phyloP scores from a whole-genome alignment of 345 rosid genomes.

The Murraya koenigii region DNA sequence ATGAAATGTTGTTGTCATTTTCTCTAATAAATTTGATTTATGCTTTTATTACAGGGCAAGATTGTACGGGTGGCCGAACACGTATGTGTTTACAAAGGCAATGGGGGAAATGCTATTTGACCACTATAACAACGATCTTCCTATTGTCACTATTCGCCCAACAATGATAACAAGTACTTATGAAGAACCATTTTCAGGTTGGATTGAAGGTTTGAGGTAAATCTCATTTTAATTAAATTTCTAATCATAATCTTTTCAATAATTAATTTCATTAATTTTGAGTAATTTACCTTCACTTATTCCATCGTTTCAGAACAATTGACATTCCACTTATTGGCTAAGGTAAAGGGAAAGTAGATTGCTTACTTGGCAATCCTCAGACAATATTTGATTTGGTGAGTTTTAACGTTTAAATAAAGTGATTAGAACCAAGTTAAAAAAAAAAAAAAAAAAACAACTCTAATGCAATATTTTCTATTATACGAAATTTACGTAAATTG shows the following conservation, averaged over 20 bases:
- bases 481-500: too few species aligned
- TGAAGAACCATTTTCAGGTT: constrained; percentile 75
- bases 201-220: constrained; percentile 79
- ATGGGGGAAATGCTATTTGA: constrained; percentile 81
- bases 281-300: too few species aligned
- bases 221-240: not conserved
- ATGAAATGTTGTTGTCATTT: too few species aligned
- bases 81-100: constrained; percentile 72
- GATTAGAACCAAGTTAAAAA: not conserved
- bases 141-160: constrained; percentile 60
- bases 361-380: constrained; percentile 34
- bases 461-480: too few species aligned
- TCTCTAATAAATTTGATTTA: not conserved
- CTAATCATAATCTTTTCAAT: not conserved
- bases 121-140: constrained; percentile 33
- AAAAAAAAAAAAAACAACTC: too few species aligned
- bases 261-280: not conserved
- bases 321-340: constrained; percentile 19
- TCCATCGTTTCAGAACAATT: not conserved
- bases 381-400: constrained; percentile 46
- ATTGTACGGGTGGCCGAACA: too few species aligned
- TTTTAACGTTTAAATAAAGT: not conserved
- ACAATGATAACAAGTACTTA: constrained; percentile 68
- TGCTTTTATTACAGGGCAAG: too few species aligned
- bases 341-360: constrained; percentile 49